Percentiles rank a stretch among this genome's conserved stretches.
phyloP scores from a whole-genome alignment of 768 basidiomycete genomes.

The Pleurotus salmoneostramineus region DNA sequence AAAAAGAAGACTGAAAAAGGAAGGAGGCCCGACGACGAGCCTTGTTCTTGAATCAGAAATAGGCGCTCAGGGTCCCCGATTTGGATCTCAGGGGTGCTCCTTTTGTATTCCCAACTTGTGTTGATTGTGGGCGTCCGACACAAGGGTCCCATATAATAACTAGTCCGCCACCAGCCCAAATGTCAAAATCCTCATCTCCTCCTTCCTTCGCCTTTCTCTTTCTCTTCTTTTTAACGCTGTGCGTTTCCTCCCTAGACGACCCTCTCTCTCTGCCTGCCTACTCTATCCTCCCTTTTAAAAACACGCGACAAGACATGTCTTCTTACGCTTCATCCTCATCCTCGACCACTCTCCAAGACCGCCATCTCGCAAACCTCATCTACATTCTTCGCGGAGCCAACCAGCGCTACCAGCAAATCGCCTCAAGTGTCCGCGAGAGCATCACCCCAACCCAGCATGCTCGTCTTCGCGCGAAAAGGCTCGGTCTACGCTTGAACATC shows the following conservation, averaged over 20 bases:
- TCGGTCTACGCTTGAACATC: conserved; percentile 44
- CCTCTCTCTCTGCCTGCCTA: neutral
- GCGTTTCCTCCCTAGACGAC: conserved; percentile 2
- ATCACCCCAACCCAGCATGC: conserved; percentile 41
- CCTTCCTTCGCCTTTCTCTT: conserved; percentile 2
- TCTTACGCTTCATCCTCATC: neutral
- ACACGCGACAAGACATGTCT: neutral
- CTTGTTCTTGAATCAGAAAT: neutral
- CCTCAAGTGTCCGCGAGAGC: conserved; percentile 29
- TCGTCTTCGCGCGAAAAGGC: conserved; percentile 36
- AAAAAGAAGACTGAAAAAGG: conserved; percentile 1
- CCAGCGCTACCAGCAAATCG: conserved; percentile 32
- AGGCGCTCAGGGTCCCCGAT: neutral
- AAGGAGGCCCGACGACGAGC: neutral
- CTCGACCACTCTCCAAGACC: conserved; percentile 15
- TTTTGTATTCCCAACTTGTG: conserved; percentile 2
- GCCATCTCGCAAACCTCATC: conserved; percentile 31
- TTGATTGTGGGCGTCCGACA: conserved; percentile 1
- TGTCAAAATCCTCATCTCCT: neutral
- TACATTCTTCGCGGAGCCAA: conserved; percentile 40
- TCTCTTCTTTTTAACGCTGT: neutral
- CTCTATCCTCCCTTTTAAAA: conserved; percentile 1
- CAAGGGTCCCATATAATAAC: neutral
- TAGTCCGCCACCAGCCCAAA: neutral
- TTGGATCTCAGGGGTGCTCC: conserved; percentile 5